These are phyloP conservation scores for Scheffersomyces lignicola DNA, from an alignment of 1,139 yeast species.

Conservation along the genomic window DNA sequence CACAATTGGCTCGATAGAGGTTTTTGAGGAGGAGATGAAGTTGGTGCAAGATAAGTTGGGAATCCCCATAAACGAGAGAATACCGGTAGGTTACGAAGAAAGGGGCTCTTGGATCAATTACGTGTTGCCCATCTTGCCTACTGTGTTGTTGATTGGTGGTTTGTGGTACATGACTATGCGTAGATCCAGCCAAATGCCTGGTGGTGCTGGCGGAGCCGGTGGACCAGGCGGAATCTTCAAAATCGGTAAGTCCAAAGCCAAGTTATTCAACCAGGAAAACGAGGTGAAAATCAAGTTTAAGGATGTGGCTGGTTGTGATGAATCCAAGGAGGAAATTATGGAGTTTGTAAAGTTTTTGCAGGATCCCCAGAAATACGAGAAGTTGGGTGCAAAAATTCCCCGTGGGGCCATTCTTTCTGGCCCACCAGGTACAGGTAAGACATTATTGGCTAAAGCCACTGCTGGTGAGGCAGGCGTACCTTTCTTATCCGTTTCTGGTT, in stretches of 20 bases:
- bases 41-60: constrained; percentile 60
- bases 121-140: constrained; percentile 64
- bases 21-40: constrained; percentile 68
- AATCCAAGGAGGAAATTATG: constrained; percentile 82
- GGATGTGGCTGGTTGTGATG: constrained; percentile 84
- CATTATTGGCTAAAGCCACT: constrained; percentile 76
- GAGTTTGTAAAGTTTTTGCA: constrained; percentile 79
- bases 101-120: constrained; percentile 58
- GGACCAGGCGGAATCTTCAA: constrained; percentile 64
- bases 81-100: constrained; percentile 66
- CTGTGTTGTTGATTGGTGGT: constrained; percentile 69
- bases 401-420: constrained; percentile 83
- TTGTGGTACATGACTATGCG: constrained; percentile 66
- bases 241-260: constrained; percentile 69
- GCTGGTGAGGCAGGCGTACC: constrained; percentile 89
- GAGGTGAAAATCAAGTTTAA: constrained; percentile 71
- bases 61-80: constrained; percentile 57
- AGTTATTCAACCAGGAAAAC: constrained; percentile 67
- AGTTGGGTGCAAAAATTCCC: constrained; percentile 79
- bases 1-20: constrained; percentile 72
- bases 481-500: constrained; percentile 77
- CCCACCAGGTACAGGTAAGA: constrained; percentile 88
- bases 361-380: constrained; percentile 71
- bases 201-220: constrained; percentile 34
- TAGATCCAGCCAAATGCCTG: constrained; percentile 48